phyloP scores from a whole-genome alignment of 345 rosid species.

The Lepidium aucheri region DNA sequence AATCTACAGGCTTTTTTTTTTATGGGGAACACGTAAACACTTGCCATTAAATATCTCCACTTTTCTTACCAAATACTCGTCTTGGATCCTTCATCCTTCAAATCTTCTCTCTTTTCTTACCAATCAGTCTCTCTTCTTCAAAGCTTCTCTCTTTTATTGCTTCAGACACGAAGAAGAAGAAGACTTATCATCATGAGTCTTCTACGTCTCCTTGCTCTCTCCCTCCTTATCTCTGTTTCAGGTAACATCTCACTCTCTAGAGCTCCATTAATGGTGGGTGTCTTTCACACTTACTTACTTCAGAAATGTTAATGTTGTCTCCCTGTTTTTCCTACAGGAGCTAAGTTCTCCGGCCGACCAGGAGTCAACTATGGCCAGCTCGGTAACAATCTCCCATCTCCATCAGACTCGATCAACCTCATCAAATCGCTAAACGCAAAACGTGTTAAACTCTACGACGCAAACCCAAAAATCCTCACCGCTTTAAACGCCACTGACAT shows the following conservation, averaged over 20 bases:
- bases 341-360: slow-evolving; percentile 41
- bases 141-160: not conserved
- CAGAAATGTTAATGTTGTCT: not conserved
- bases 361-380: slow-evolving; percentile 80
- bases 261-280: not conserved
- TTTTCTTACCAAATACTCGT: not conserved
- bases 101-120: slow-evolving; percentile 1
- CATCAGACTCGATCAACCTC: slow-evolving; percentile 37
- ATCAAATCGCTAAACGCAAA: slow-evolving; percentile 44
- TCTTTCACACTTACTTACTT: not conserved
- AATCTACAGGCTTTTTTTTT: not conserved
- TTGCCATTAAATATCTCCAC: slow-evolving; percentile 12
- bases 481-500: slow-evolving; percentile 47
- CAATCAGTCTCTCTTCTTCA: not conserved
- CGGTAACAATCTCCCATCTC: slow-evolving; percentile 67
- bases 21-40: slow-evolving; percentile 11
- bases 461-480: slow-evolving; percentile 53
- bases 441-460: slow-evolving; percentile 69
- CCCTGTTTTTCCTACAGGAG: slow-evolving; percentile 24
- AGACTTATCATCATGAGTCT: slow-evolving; percentile 18
- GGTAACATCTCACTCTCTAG: slow-evolving; percentile 19
- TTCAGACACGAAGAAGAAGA: slow-evolving; percentile 2
- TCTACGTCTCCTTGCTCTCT: slow-evolving; percentile 24
- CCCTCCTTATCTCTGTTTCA: slow-evolving; percentile 30
- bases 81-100: too few relatives aligned